Evolutionary conservation across 805 yeast genomes (phyloP).

Genomic region (Scheffersomyces stipitis): DNA sequence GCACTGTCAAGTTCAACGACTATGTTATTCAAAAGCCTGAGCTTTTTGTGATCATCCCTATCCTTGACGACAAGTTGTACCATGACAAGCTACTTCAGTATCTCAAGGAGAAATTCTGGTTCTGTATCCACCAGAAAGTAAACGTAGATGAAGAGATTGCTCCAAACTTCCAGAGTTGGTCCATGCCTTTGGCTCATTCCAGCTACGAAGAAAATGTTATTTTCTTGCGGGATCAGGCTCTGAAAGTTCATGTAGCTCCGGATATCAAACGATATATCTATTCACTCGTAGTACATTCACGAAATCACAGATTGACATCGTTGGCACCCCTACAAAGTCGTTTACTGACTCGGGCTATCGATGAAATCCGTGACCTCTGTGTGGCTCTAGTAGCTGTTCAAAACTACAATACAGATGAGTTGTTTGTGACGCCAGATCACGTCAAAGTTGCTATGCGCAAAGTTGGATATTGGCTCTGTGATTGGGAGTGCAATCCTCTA

Average conservation of each 20-base stretch:
- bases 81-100: conserved; percentile 7
- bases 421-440: conserved; percentile 37
- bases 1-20: conserved; percentile 2
- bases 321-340: conserved; percentile 36
- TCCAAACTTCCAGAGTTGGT: conserved; percentile 2
- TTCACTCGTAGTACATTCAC: conserved; percentile 34
- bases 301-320: conserved; percentile 41
- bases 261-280: conserved; percentile 37
- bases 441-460: conserved; percentile 39
- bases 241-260: conserved; percentile 29
- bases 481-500: conserved; percentile 34
- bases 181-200: neutral
- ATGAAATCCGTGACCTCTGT: conserved; percentile 27
- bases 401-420: conserved; percentile 4
- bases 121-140: conserved; percentile 9
- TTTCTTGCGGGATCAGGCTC: neutral
- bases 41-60: conserved; percentile 8
- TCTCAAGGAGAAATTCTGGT: conserved; percentile 14
- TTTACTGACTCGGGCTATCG: conserved; percentile 31
- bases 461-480: conserved; percentile 44
- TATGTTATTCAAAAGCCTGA: conserved; percentile 4
- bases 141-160: conserved; percentile 6
- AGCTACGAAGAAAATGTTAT: neutral
- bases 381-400: conserved; percentile 21
- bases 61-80: conserved; percentile 6